Evolutionary conservation across 2,329 filamentous ascomycete genomes (phyloP), one percentile per base, ranked within the genome.

Genomic region (Cladosporium sp.): DNA sequence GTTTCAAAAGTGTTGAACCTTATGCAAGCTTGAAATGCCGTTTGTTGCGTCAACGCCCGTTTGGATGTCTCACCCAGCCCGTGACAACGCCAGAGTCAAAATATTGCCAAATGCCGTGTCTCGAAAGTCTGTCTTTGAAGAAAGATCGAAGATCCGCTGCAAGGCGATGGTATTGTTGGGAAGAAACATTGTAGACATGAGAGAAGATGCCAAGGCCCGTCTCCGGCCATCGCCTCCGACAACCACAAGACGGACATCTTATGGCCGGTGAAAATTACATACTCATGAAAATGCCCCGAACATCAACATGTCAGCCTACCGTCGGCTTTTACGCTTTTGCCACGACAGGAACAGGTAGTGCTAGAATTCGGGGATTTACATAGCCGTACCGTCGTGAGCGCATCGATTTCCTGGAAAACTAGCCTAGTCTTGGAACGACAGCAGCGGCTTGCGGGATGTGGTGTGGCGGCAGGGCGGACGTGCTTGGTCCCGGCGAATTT

Each of bases 111-210:
- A 21, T 59, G 35, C 56, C 56, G 56, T 59, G 56, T 59, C 56
- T 58, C 12, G 35, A 58, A 23, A 23, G 31, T 57, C 31, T 31
- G 53, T 33, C 11, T 59, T 59, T 46, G 56, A 59, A 59, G 56
- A 59, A 59, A 59, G 56, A 59, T 59, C 56, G 56, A 59, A 59
- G 56, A 59, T 59, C 56, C 56, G 8, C 56, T 46, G 2, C 23
- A 18, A 28, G 33, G 40, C 12, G 40, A n/a, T 40, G 12, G n/a
- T 18, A 12, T 37, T 46, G 56, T 46, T 44, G 37, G 23, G 21
- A 57, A 21, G n/a, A n/a, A 28, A 28, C 18, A 23, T 28, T 5
- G 55, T 8, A 57, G 3, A 57, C 31, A 57, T 11, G 14, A 12
- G 21, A 21, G 40, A 46, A 10, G 21, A 28, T 23, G 55, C 31